phyloP scores from a whole-genome alignment of 176 grass and related monocot genomes.

The Pharus latifolius region DNA sequence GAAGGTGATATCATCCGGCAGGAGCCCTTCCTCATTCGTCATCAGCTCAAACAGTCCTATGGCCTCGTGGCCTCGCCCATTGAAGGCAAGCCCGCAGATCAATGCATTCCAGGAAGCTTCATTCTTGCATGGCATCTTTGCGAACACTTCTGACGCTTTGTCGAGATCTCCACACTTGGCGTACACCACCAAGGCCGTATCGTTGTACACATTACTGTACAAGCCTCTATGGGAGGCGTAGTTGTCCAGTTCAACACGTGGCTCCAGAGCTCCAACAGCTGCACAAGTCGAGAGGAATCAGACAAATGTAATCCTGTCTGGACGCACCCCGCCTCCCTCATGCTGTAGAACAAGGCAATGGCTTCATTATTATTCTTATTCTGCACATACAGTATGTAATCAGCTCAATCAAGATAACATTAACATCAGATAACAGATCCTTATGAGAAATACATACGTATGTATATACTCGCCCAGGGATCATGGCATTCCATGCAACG shows the following conservation, averaged over 20 bases:
- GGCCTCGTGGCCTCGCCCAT: conserved; percentile 44
- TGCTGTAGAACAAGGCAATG: conserved; percentile 60
- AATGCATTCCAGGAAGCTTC: conserved; percentile 78
- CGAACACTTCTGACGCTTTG: conserved; percentile 42
- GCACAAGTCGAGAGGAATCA: conserved; percentile 70
- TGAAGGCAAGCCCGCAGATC: conserved; percentile 68
- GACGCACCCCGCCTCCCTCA: conserved; percentile 36
- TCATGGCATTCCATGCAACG: conserved; percentile 69
- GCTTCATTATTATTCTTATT: conserved; percentile 81
- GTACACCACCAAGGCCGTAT: conserved; percentile 79
- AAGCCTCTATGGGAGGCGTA: conserved; percentile 44
- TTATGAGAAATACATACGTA: neutral
- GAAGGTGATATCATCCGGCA: conserved; percentile 61
- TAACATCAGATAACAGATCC: neutral
- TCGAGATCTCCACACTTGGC: conserved; percentile 69
- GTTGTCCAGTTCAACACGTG: conserved; percentile 43
- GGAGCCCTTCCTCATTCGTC: conserved; percentile 33
- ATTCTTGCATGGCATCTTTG: conserved; percentile 56
- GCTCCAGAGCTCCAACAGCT: conserved; percentile 64
- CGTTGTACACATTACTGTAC: conserved; percentile 59
- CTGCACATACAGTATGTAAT: conserved; percentile 40
- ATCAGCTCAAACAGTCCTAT: conserved; percentile 58
- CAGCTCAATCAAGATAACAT: neutral
- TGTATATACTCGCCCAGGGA: conserved; percentile 51
- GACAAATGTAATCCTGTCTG: conserved; percentile 72